Conservation (phyloP, 2,329 filamentous ascomycete species). For the Colletotrichum sp. region DNA sequence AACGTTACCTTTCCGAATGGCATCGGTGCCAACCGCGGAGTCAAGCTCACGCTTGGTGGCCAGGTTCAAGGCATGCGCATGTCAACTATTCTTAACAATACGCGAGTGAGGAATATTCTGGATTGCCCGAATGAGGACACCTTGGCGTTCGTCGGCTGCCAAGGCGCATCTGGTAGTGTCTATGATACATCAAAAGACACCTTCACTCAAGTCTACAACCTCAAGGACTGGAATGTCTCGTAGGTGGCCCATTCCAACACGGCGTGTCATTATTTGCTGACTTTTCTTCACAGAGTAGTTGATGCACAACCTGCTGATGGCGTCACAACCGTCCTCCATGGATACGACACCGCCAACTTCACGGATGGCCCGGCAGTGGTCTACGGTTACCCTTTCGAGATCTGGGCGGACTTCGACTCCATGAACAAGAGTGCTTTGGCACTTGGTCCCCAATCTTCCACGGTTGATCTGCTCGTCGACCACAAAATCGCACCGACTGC, state of each 20-base stretch:
- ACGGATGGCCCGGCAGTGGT: slow-evolving; percentile 16
- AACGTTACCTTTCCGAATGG: slow-evolving; percentile 20
- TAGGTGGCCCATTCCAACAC: background rate
- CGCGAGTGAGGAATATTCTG: slow-evolving; percentile 15
- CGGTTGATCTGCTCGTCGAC: slow-evolving; percentile 8
- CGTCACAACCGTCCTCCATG: slow-evolving; percentile 10
- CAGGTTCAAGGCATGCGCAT: slow-evolving; percentile 19
- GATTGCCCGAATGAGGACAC: slow-evolving; percentile 8
- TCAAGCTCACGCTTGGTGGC: slow-evolving; percentile 18
- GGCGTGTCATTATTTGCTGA: background rate
- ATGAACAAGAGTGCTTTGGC: slow-evolving; percentile 21
- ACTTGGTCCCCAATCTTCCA: slow-evolving; percentile 20
- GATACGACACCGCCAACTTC: slow-evolving; percentile 19
- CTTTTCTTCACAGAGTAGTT: background rate
- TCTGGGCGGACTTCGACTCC: slow-evolving; percentile 20
- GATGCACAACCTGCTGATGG: slow-evolving; percentile 9
- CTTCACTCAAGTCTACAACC: slow-evolving; percentile 7
- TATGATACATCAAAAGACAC: slow-evolving; percentile 10
- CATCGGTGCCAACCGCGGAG: slow-evolving; percentile 19
- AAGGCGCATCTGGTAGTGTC: slow-evolving; percentile 16
- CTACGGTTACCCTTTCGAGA: slow-evolving; percentile 18
- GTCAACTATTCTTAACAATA: slow-evolving; percentile 19
- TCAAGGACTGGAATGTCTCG: slow-evolving; percentile 20
- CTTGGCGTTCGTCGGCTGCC: slow-evolving; percentile 14
- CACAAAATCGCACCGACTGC: slow-evolving; percentile 3